Percentiles rank a stretch among this genome's conserved stretches.
phyloP scores from a whole-genome alignment of 176 grass and related monocot species.

The Tillandsia fasciculata region DNA sequence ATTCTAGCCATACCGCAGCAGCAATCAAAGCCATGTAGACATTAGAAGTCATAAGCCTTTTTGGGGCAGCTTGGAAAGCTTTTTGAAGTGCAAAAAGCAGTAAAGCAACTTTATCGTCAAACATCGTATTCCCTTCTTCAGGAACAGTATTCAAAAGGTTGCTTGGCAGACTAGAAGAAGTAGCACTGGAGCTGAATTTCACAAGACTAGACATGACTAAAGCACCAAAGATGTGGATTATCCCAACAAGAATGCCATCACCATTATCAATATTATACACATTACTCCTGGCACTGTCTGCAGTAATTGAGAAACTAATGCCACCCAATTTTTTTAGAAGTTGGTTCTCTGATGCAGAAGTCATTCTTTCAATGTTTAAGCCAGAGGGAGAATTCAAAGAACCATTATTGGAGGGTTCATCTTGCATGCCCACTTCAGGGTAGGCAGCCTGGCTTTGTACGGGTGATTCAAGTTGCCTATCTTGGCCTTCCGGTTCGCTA shows the following conservation, averaged over 20 bases:
- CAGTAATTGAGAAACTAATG: conserved; percentile 75
- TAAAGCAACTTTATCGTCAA: conserved; percentile 68
- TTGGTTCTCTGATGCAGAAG: conserved; percentile 40
- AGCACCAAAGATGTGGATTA: conserved; percentile 84
- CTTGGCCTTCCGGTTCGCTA: conserved; percentile 25
- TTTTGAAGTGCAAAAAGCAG: conserved; percentile 96
- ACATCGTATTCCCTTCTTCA: conserved; percentile 72
- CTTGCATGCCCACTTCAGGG: conserved; percentile 26
- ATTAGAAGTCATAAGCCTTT: conserved; percentile 84
- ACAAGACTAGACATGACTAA: conserved; percentile 73
- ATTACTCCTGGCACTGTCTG: conserved; percentile 85
- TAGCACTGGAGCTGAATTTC: conserved; percentile 48
- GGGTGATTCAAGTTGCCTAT: conserved; percentile 35
- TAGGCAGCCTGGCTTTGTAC: conserved; percentile 25
- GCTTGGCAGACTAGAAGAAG: conserved; percentile 31
- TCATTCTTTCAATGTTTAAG: conserved; percentile 41
- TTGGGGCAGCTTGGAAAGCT: conserved; percentile 73
- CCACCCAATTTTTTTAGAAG: conserved; percentile 75
- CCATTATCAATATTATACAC: conserved; percentile 85
- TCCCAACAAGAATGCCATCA: conserved; percentile 89
- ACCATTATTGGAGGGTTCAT: conserved; percentile 22
- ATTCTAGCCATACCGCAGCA: conserved; percentile 48
- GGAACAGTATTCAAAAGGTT: conserved; percentile 32
- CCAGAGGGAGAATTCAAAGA: conserved; percentile 8
- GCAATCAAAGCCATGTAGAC: conserved; percentile 88